These are phyloP conservation scores for Cynara cardunculus DNA, from an alignment of 129 eudicot species.

Conservation along the genomic window DNA sequence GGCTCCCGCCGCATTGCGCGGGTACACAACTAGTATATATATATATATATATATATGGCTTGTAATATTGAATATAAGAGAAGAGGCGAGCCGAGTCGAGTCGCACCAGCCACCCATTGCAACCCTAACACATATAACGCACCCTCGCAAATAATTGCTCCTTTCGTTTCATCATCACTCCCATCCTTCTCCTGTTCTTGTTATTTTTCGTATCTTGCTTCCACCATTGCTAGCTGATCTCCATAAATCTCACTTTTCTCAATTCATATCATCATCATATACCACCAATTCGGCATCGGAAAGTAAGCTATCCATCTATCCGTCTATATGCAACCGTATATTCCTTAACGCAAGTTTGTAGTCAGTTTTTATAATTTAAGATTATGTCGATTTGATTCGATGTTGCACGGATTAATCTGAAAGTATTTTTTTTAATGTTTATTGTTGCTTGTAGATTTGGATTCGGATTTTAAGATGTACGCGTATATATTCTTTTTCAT, in stretches of 20 bases:
- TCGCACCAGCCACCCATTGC: not conserved
- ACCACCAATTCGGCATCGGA: slow-evolving; percentile 13
- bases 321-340: slow-evolving; percentile 5
- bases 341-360: not conserved
- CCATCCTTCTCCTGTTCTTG: not conserved
- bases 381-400: slow-evolving; percentile 12
- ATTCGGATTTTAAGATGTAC: not conserved
- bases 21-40: too few relatives aligned
- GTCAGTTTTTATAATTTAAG: not conserved
- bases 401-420: not conserved
- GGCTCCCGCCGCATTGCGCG: too few relatives aligned
- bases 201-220: slow-evolving; percentile 10
- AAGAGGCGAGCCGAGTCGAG: not conserved
- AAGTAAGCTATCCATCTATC: slow-evolving; percentile 23
- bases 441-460: not conserved
- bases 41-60: too few relatives aligned
- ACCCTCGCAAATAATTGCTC: not conserved
- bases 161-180: not conserved
- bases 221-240: slow-evolving; percentile 19
- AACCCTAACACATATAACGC: not conserved
- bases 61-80: not conserved
- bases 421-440: not conserved
- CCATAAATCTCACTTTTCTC: not conserved
- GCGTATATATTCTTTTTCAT: not conserved
- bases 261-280: not conserved